Evolutionary conservation across 2,329 filamentous ascomycete species (phyloP).

Genomic region (Dryadomyces quercivorus): DNA sequence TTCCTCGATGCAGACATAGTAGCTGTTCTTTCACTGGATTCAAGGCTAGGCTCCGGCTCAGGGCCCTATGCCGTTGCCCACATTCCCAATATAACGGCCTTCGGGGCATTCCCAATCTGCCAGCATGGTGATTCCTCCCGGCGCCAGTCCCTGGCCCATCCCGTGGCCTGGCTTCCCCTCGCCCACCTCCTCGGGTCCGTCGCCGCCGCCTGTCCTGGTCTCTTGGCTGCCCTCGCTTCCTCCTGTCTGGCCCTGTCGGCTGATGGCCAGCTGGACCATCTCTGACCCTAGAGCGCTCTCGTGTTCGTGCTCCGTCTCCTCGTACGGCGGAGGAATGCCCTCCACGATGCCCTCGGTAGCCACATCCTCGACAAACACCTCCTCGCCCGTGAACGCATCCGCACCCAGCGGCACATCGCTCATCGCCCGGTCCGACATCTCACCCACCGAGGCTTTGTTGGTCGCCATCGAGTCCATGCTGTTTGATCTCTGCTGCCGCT

Average conservation of each 20-base stretch:
- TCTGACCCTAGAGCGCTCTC: conserved; percentile 3
- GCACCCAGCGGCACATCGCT: conserved; percentile 7
- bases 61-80: neutral
- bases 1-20: neutral
- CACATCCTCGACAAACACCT: neutral
- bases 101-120: conserved; percentile 14
- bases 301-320: neutral
- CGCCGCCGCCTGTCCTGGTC: neutral
- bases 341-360: neutral
- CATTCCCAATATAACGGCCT: conserved; percentile 7
- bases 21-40: neutral
- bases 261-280: conserved; percentile 10
- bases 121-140: conserved; percentile 2
- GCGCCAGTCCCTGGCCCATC: neutral
- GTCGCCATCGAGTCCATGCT: conserved; percentile 34
- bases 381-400: conserved; percentile 3
- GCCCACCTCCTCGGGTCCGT: neutral
- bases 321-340: too few relatives aligned
- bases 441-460: conserved; percentile 28
- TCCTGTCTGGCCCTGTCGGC: neutral
- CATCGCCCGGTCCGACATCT: conserved; percentile 20
- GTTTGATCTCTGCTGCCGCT: conserved; percentile 32
- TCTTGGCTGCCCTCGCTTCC: neutral
- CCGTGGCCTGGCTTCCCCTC: neutral
- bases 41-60: neutral